Evolutionary conservation across 2,329 filamentous ascomycete species (phyloP), one percentile per base, ranked within the genome.

Genomic region (Fusarium subtropicale): DNA sequence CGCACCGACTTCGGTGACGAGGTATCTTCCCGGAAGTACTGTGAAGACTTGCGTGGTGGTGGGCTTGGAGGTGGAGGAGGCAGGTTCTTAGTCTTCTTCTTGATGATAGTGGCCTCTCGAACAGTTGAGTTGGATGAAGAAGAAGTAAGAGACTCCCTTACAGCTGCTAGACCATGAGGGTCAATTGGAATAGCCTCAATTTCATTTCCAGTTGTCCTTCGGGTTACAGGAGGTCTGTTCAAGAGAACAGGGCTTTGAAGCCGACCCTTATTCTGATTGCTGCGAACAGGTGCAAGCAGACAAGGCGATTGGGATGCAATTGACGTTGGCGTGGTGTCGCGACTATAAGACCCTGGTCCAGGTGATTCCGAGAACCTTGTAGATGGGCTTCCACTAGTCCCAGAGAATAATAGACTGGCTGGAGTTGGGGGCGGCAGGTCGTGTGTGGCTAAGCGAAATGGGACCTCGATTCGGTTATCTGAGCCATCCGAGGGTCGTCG

Each of bases 271-370:
- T 82, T 77, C 51, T 81, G 79, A 28, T 78, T 84, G 70, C 76
- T 83, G 65, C 79, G 83, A 65, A 77, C 82, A 56, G 79, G 87
- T 64, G 74, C 84, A 76, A 88, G 79, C 7, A 90, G 78, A 5
- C 87, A 86, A 5, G 92, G 90, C 18, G 91, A 94, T 72, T 91
- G 90, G 2, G 92, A 94, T 10, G 90, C 91, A 67, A 92, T 89
- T 12, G 92, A 94, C 7, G 91, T 93, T 9, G 92, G 92, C 5
- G 92, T 94, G 1, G 91, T 93, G 62, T 92, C 91, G 66, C 91
- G 86, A 75, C 91, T 94, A 78, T 93, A 94, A 7, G 88, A 81
- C 3, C 90, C 88, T 13, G 90, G 88, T 2, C 87, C 87, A 2
- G 88, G 88, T 1, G 92, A 94, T 58, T 89, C 91, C 3, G 91